Conservation (phyloP, 495 filamentous ascomycete genomes). For the Aspergillus incahuasiensis region DNA sequence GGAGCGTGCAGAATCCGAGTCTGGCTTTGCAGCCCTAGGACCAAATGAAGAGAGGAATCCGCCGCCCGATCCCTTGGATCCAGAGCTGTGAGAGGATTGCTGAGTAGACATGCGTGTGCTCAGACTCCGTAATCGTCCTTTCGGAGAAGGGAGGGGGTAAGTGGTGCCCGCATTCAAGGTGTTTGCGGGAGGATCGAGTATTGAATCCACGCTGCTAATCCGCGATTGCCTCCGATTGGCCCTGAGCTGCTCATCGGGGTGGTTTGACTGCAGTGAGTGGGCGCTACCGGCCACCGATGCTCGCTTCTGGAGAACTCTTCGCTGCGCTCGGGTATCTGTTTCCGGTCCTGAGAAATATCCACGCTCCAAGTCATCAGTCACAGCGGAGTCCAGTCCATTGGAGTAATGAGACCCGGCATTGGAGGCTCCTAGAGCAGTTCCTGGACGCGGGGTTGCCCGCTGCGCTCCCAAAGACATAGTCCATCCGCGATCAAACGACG, state of each 20-base stretch:
- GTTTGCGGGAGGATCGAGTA: slow-evolving; percentile 38
- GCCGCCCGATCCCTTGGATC: slow-evolving; percentile 49
- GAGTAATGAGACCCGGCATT: slow-evolving; percentile 17
- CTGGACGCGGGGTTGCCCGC: slow-evolving; percentile 29
- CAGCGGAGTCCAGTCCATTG: slow-evolving; percentile 26
- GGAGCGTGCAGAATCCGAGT: slow-evolving; percentile 49
- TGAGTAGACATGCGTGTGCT: slow-evolving; percentile 43
- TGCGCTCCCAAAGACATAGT: slow-evolving; percentile 58
- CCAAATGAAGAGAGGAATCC: slow-evolving; percentile 49
- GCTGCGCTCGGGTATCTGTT: slow-evolving; percentile 60
- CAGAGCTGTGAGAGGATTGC: slow-evolving; percentile 43
- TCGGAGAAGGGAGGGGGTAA: slow-evolving; percentile 52
- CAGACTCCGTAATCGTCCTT: slow-evolving; percentile 43
- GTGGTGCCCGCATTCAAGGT: slow-evolving; percentile 46
- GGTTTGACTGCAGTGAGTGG: slow-evolving; percentile 62
- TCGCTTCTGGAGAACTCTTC: slow-evolving; percentile 79
- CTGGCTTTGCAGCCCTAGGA: slow-evolving; percentile 36
- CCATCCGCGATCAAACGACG: slow-evolving; percentile 90
- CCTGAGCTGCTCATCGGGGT: slow-evolving; percentile 60
- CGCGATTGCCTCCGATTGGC: slow-evolving; percentile 69
- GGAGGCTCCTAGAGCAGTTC: slow-evolving; percentile 31
- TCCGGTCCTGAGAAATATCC: slow-evolving; percentile 95
- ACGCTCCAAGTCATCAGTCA: slow-evolving; percentile 65
- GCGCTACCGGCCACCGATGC: slow-evolving; percentile 48
- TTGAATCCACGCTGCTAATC: slow-evolving; percentile 66